Conservation (phyloP, 768 basidiomycete species). For the Amanita rimosa region DNA sequence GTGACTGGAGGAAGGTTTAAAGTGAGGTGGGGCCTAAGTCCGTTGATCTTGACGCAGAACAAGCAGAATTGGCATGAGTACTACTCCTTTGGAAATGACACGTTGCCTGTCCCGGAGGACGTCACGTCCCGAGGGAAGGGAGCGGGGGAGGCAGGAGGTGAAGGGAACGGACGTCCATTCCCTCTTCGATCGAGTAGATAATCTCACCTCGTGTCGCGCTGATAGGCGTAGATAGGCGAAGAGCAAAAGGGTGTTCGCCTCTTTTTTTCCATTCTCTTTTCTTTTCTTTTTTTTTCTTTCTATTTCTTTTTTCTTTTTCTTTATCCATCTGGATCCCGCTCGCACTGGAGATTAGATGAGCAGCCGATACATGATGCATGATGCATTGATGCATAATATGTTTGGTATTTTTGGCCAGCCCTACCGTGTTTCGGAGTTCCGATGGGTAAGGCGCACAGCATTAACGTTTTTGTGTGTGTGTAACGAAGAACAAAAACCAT, state of each 20-base stretch:
- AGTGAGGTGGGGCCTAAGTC: conserved; percentile 2
- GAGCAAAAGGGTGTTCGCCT: background rate
- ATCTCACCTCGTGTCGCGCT: background rate
- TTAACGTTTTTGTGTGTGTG: background rate
- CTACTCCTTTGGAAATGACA: conserved; percentile 1
- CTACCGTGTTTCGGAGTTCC: background rate
- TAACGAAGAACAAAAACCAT: background rate
- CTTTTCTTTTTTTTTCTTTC: no score
- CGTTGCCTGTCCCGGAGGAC: background rate
- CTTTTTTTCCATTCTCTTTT: no score
- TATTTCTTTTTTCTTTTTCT: no score
- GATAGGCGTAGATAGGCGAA: conserved; percentile 7
- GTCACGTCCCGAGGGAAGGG: no score
- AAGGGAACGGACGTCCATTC: background rate
- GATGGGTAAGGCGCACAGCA: background rate
- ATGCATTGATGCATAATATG: no score
- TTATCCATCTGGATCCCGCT: background rate
- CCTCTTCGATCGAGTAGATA: background rate
- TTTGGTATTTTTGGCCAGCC: background rate
- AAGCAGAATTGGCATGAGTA: no score
- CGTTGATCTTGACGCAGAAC: background rate
- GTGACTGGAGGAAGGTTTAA: background rate
- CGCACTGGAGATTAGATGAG: background rate
- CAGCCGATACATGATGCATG: background rate
- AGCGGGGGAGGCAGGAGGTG: background rate